Evolutionary conservation across 495 filamentous ascomycete genomes (phyloP).

Genomic region (Tetracladium setigerum): DNA sequence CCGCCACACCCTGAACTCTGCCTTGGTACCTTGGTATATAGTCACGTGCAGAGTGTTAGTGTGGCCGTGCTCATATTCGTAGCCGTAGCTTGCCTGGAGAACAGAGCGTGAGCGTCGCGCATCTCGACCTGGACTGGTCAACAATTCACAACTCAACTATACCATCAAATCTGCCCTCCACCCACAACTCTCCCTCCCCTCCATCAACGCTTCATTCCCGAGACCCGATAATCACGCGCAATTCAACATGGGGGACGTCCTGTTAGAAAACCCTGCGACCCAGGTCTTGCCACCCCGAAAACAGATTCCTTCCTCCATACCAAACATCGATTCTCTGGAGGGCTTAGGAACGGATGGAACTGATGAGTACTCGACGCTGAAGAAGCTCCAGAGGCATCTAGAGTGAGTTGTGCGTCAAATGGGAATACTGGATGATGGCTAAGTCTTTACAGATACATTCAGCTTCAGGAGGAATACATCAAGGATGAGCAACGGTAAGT

Average conservation of each 20-base stretch:
- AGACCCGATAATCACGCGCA: too few relatives aligned
- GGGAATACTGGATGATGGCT: not conserved
- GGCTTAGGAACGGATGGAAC: conserved; percentile 70
- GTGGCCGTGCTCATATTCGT: too few relatives aligned
- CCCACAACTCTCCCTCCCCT: too few relatives aligned
- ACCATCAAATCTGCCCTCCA: too few relatives aligned
- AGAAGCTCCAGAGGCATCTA: conserved; percentile 90
- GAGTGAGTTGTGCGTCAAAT: conserved; percentile 50
- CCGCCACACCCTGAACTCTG: not conserved
- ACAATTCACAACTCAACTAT: too few relatives aligned
- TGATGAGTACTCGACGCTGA: conserved; percentile 91
- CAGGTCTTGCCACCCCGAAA: conserved; percentile 68
- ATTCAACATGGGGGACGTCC: conserved; percentile 69
- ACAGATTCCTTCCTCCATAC: conserved; percentile 71
- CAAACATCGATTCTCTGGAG: conserved; percentile 83
- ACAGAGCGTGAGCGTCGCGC: not conserved
- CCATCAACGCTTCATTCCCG: too few relatives aligned
- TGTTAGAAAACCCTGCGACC: conserved; percentile 72
- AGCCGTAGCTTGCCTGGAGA: not conserved
- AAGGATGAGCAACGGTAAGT: conserved; percentile 95
- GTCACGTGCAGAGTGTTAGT: too few relatives aligned
- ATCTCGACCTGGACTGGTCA: too few relatives aligned
- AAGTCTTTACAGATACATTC: conserved; percentile 63
- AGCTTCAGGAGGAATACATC: conserved; percentile 99
- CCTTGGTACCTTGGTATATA: too few relatives aligned